Evolutionary conservation across 2,329 filamentous ascomycete genomes (phyloP).

Genomic region (Alternaria longipes): DNA sequence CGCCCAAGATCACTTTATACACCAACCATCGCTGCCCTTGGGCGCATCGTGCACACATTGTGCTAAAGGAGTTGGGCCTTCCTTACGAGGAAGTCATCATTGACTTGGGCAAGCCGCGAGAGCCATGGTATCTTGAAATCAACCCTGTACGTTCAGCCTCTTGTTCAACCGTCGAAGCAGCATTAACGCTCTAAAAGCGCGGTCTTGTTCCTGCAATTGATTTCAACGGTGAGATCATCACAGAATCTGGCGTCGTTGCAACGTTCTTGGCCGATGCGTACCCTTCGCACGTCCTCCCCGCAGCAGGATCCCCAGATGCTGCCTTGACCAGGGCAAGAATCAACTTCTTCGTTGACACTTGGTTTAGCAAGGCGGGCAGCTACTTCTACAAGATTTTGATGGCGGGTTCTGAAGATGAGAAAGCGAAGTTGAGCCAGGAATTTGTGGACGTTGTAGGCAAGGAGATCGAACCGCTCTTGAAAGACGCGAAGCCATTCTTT

Average conservation of each 20-base stretch:
- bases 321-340: constrained; percentile 73
- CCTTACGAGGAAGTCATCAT: constrained; percentile 76
- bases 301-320: constrained; percentile 60
- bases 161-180: background rate
- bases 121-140: constrained; percentile 76
- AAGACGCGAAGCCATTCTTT: constrained; percentile 57
- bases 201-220: constrained; percentile 78
- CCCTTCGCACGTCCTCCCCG: constrained; percentile 72
- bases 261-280: constrained; percentile 76
- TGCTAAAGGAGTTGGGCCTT: constrained; percentile 71
- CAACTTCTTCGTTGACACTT: constrained; percentile 77
- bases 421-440: constrained; percentile 59
- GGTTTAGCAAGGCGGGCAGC: constrained; percentile 67
- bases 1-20: constrained; percentile 70
- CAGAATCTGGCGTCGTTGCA: constrained; percentile 76
- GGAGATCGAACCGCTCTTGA: constrained; percentile 77
- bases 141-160: constrained; percentile 65
- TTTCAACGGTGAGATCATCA: constrained; percentile 71
- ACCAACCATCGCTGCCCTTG: constrained; percentile 76
- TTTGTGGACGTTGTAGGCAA: constrained; percentile 68
- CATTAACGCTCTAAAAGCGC: constrained; percentile 53
- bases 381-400: constrained; percentile 58
- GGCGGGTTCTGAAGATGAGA: constrained; percentile 59
- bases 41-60: constrained; percentile 79
- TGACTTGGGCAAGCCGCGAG: constrained; percentile 73